Evolutionary conservation across 2,329 filamentous ascomycete species (phyloP), one percentile per base, ranked within the genome.

Genomic region (Hymenotorrendiella dingleyae): DNA sequence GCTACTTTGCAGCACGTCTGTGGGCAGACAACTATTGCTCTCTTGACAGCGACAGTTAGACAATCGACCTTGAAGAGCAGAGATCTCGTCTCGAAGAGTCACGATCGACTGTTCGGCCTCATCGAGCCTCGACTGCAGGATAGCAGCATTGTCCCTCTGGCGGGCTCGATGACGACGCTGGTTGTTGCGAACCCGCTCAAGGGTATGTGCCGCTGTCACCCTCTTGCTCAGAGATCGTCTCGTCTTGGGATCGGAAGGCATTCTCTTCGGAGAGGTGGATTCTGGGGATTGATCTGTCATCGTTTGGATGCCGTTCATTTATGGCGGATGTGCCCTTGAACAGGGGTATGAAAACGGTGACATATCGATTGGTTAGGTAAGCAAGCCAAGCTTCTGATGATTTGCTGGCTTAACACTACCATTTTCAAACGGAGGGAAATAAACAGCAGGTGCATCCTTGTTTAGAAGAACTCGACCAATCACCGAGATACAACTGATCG

Each of bases 141-240:
- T 59, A 2, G 61, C 53, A 20, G 73, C 63, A 27, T 64, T 61
- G 27, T 62, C 60, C 35, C 64, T 67, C 30, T 65, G 62, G 22
- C 67, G 60, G 7, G 69, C 68, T 4, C 71, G 67, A 50, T 74
- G 71, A 19, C 70, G 65, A 28, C 71, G 67, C 52, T 74, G 70
- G 48, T 74, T 75, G 34, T 74, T 66, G n/a, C 70, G 68, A 12
- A 71, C 65, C 6, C 71, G 64, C 39, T 54, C 57, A 17, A 67
- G 48, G 0, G 45, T 45, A 9, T 48, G 42, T 14, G 45, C 26
- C 32, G 36, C 29, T 24, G 42, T 45, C 14, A 46, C 40, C 10
- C 33, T 64, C 60, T 49, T 11, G 14, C 19, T 19, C 32, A 27
- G 24, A 27, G 24, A n/a, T n/a, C n/a, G n/a, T n/a, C n/a, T n/a